Evolutionary conservation across 768 basidiomycete species (phyloP).

Genomic region (Tricholoma furcatifolium): DNA sequence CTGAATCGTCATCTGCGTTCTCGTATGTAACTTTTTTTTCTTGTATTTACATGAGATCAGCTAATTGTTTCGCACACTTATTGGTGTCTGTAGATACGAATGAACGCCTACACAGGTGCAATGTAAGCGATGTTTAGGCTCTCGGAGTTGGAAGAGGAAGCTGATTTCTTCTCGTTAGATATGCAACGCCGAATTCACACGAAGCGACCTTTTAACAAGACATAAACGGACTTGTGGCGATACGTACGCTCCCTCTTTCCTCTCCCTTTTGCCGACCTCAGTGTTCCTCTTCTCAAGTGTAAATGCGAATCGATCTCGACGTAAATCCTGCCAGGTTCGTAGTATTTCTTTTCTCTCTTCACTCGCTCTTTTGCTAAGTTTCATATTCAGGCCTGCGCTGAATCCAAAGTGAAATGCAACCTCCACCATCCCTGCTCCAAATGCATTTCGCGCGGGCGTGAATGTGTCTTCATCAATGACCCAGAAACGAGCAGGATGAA

Average conservation of each 20-base stretch:
- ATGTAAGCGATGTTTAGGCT: slow-evolving; percentile 36
- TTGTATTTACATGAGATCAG: no score
- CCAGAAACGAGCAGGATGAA: slow-evolving; percentile 41
- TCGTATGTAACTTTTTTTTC: slow-evolving; percentile 42
- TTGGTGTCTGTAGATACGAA: slow-evolving; percentile 52
- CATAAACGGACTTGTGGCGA: slow-evolving; percentile 74
- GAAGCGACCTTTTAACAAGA: slow-evolving; percentile 70
- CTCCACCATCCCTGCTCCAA: background rate
- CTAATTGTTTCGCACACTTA: no score
- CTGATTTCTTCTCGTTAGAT: slow-evolving; percentile 37
- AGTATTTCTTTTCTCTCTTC: background rate
- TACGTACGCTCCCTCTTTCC: slow-evolving; percentile 41
- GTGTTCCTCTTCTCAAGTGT: slow-evolving; percentile 21
- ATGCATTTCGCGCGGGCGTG: background rate
- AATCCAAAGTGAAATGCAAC: background rate
- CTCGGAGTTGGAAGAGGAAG: background rate
- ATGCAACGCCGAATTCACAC: slow-evolving; percentile 68
- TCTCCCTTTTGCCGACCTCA: background rate
- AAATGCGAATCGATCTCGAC: slow-evolving; percentile 54
- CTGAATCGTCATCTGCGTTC: slow-evolving; percentile 72
- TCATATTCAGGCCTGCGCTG: background rate
- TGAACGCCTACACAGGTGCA: slow-evolving; percentile 63
- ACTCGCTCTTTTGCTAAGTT: background rate
- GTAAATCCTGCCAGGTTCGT: slow-evolving; percentile 62
- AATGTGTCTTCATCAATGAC: slow-evolving; percentile 48